These are phyloP conservation scores for Oenanthe javanica DNA, from an alignment of 140 eudicot species.

Conservation along the genomic window DNA sequence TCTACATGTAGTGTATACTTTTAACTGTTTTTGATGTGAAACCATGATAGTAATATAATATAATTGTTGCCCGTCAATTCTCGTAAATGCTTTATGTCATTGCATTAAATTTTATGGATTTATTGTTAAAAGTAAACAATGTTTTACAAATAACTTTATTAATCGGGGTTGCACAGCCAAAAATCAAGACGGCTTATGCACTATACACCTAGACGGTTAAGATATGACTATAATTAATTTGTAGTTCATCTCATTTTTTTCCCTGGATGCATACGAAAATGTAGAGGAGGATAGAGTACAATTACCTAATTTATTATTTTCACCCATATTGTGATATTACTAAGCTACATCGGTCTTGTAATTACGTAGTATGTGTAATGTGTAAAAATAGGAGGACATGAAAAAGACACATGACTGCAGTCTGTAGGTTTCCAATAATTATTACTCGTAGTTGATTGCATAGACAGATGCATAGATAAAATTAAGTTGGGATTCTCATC, in stretches of 20 bases:
- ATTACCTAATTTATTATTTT: too few relatives aligned
- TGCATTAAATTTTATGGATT: background rate
- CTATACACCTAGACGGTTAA: too few relatives aligned
- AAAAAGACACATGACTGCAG: slow-evolving; percentile 5
- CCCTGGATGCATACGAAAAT: too few relatives aligned
- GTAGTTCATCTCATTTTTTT: too few relatives aligned
- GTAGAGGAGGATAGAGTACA: too few relatives aligned
- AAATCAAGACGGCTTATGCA: too few relatives aligned
- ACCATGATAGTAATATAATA: background rate
- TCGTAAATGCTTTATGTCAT: background rate
- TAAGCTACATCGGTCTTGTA: background rate
- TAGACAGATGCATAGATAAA: background rate
- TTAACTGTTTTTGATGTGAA: background rate
- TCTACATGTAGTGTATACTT: background rate
- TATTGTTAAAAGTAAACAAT: background rate
- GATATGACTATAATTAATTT: too few relatives aligned
- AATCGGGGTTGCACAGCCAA: background rate
- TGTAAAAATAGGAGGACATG: background rate
- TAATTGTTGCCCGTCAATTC: too few relatives aligned
- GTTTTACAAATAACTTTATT: too few relatives aligned
- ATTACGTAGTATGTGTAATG: background rate
- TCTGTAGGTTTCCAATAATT: slow-evolving; percentile 1
- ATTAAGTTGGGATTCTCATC: background rate
- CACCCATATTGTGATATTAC: background rate
- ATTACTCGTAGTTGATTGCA: background rate